A percentile compares a stretch with the other conserved stretches of the same genome.
phyloP scores from a whole-genome alignment of 805 yeast genomes.

The Candida fluviatilis region DNA sequence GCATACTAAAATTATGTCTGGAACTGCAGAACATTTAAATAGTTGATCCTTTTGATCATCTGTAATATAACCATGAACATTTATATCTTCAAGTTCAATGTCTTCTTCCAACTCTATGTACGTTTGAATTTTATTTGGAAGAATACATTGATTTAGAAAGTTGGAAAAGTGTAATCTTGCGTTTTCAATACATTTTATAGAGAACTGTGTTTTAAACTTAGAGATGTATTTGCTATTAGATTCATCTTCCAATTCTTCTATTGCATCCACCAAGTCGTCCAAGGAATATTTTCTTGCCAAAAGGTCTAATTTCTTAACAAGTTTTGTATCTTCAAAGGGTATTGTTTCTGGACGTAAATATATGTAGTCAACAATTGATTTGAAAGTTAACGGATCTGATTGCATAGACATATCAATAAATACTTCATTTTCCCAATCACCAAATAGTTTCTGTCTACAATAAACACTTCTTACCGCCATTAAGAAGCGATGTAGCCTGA shows the following conservation, averaged over 20 bases:
- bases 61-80: slow-evolving; percentile 14
- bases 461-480: slow-evolving; percentile 33
- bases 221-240: slow-evolving; percentile 18
- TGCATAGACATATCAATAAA: slow-evolving; percentile 15
- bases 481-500: slow-evolving; percentile 24
- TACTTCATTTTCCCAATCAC: slow-evolving; percentile 16
- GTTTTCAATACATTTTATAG: slow-evolving; percentile 27
- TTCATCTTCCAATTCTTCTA: slow-evolving; percentile 23
- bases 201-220: slow-evolving; percentile 27
- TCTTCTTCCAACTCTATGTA: slow-evolving; percentile 18
- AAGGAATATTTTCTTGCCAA: slow-evolving; percentile 33
- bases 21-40: slow-evolving; percentile 20
- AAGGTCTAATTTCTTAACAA: neutral
- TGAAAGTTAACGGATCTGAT: slow-evolving; percentile 16
- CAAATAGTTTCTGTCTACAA: slow-evolving; percentile 16
- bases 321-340: neutral
- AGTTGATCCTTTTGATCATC: slow-evolving; percentile 18
- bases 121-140: slow-evolving; percentile 13
- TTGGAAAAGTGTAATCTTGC: slow-evolving; percentile 30
- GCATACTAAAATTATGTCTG: slow-evolving; percentile 48
- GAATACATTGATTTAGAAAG: slow-evolving; percentile 22
- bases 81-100: slow-evolving; percentile 28
- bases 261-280: slow-evolving; percentile 31
- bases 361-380: slow-evolving; percentile 23
- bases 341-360: slow-evolving; percentile 14